Percentiles rank a stretch among this genome's conserved stretches.
Conservation (phyloP, 176 grass and related monocot genomes). For the Lolium multiflorum region DNA sequence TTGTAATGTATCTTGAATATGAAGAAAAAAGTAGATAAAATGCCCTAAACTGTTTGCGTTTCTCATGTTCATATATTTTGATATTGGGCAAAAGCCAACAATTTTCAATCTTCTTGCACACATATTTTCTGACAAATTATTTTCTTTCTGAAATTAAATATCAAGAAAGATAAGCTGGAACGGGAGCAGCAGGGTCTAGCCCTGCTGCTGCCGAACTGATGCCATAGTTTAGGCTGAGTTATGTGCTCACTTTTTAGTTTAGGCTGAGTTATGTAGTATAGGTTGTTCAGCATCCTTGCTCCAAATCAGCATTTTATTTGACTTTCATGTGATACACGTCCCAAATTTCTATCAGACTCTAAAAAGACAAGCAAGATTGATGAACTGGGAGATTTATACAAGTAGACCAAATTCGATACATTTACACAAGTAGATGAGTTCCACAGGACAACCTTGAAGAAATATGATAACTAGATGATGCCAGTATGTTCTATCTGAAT, state of each 20-base stretch:
- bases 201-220: background rate
- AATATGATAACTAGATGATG: background rate
- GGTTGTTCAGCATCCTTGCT: too few species aligned
- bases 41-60: background rate
- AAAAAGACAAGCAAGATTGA: too few species aligned
- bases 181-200: too few species aligned
- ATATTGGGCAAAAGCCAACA: background rate
- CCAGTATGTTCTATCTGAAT: background rate
- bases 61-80: background rate
- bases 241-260: too few species aligned
- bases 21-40: background rate
- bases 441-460: background rate
- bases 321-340: too few species aligned
- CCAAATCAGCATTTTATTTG: too few species aligned
- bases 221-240: too few species aligned
- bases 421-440: background rate
- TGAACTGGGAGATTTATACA: too few species aligned
- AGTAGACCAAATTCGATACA: background rate
- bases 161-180: background rate
- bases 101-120: background rate
- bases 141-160: background rate
- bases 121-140: background rate
- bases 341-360: too few species aligned
- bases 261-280: too few species aligned
- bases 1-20: background rate